These are phyloP conservation scores for Bromus sterilis DNA, from an alignment of 176 grass and related monocot genomes.

Conservation along the genomic window DNA sequence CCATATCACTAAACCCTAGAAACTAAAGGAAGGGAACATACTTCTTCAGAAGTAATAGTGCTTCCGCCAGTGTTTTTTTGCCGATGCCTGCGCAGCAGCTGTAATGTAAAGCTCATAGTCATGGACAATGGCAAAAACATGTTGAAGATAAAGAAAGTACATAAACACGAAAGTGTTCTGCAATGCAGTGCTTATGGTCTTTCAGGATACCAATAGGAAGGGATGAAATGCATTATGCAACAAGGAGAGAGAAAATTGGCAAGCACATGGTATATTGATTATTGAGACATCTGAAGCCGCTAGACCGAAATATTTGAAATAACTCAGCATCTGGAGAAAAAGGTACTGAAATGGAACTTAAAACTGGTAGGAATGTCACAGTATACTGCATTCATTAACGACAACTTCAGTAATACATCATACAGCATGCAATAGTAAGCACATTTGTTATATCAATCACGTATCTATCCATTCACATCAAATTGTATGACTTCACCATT, in stretches of 20 bases:
- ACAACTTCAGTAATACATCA: not conserved
- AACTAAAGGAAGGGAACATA: slow-evolving; percentile 36
- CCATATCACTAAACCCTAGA: not conserved
- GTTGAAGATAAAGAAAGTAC: slow-evolving; percentile 3
- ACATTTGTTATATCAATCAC: not conserved
- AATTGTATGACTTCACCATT: not conserved
- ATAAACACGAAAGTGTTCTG: not conserved
- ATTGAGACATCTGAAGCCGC: not conserved
- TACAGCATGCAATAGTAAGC: not conserved
- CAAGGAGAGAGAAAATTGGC: not conserved
- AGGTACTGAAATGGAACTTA: not conserved
- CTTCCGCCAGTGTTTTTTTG: slow-evolving; percentile 66
- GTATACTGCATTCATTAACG: not conserved
- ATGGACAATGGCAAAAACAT: slow-evolving; percentile 20
- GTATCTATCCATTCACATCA: not conserved
- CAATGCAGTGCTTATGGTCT: not conserved
- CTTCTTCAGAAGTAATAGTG: slow-evolving; percentile 92
- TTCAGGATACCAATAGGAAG: slow-evolving; percentile 5
- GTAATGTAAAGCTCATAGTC: slow-evolving; percentile 20
- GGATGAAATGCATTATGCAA: not conserved
- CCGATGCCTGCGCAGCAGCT: slow-evolving; percentile 80
- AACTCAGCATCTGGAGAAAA: not conserved
- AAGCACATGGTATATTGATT: not conserved
- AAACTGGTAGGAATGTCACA: not conserved
- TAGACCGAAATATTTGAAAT: not conserved